Conservation (phyloP, 139 green algal genomes). For the Raphidocelis subcapitata region DNA sequence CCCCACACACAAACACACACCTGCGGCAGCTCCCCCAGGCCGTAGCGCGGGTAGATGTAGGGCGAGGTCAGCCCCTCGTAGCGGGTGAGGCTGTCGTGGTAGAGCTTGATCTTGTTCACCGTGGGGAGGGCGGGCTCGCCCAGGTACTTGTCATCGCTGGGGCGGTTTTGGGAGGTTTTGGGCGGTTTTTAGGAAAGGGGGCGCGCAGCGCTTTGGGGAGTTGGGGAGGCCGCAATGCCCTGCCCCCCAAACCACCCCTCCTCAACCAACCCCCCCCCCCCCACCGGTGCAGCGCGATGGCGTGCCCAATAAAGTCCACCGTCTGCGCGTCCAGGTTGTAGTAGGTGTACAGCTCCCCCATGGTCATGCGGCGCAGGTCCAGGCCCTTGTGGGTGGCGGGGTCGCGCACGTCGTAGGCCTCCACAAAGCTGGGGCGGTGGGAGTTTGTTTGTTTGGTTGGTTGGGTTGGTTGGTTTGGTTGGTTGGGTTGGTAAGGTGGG, state of each 20-base stretch:
- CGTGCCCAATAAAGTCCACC: slow-evolving; percentile 97
- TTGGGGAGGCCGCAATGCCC: no score
- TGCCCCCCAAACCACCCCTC: no score
- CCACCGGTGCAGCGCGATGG: slow-evolving; percentile 86
- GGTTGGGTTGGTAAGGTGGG: no score
- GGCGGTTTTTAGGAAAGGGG: neutral
- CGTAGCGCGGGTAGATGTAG: slow-evolving; percentile 99
- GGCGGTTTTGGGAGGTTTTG: no score
- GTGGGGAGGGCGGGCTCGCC: slow-evolving; percentile 75
- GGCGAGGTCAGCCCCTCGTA: slow-evolving; percentile 88
- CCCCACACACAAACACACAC: no score
- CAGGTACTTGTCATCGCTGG: slow-evolving; percentile 62
- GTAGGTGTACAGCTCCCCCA: slow-evolving; percentile 87
- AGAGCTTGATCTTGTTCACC: slow-evolving; percentile 94
- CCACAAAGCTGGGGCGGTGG: no score
- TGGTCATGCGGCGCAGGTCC: slow-evolving; percentile 85
- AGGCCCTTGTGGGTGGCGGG: slow-evolving; percentile 83
- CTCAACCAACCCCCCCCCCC: no score
- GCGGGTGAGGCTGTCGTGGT: slow-evolving; percentile 93
- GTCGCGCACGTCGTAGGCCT: slow-evolving; percentile 87
- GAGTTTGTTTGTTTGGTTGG: slow-evolving; percentile 3
- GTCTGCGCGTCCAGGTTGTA: slow-evolving; percentile 81
- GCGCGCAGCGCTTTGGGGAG: no score
- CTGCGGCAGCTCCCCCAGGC: slow-evolving; percentile 96
- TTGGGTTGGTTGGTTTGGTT: no score